Percentiles rank a stretch among this genome's conserved stretches.
phyloP scores from a whole-genome alignment of 2,329 filamentous ascomycete species.

The Lasiodiplodia sp. region DNA sequence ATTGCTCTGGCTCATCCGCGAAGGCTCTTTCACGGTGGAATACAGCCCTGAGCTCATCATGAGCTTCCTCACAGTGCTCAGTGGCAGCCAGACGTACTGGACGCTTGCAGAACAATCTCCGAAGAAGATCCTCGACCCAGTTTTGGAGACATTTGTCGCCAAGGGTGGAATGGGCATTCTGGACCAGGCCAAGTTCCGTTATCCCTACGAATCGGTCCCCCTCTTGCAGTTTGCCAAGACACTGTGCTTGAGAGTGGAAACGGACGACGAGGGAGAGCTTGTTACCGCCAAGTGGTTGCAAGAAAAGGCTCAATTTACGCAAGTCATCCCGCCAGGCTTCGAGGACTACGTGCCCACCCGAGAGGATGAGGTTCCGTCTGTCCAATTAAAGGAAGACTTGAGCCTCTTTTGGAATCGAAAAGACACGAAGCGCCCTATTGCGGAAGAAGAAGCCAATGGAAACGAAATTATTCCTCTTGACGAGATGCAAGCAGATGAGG shows the following conservation, averaged over 20 bases:
- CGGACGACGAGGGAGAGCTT: constrained; percentile 57
- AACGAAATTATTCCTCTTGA: constrained; percentile 42
- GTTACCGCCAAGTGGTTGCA: constrained; percentile 69
- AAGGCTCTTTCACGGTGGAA: constrained; percentile 70
- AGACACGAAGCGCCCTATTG: constrained; percentile 23
- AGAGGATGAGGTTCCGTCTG: constrained; percentile 83
- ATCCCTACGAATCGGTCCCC: constrained; percentile 83
- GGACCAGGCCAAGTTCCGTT: constrained; percentile 74
- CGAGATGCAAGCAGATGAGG: constrained; percentile 46
- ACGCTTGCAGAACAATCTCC: constrained; percentile 39
- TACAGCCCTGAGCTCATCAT: constrained; percentile 77
- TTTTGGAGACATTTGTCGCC: constrained; percentile 62
- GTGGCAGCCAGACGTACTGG: constrained; percentile 54
- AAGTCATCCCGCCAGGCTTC: constrained; percentile 75
- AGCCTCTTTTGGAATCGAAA: constrained; percentile 63
- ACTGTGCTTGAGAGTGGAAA: constrained; percentile 59
- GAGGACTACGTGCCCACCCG: constrained; percentile 77
- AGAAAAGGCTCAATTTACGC: constrained; percentile 76
- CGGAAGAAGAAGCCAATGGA: constrained; percentile 6
- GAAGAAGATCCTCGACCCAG: constrained; percentile 39
- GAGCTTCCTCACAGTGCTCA: constrained; percentile 69
- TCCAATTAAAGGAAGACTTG: constrained; percentile 71
- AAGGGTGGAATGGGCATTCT: constrained; percentile 65
- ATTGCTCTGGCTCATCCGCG: constrained; percentile 74
- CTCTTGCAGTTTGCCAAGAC: constrained; percentile 76